Percentiles rank a stretch among this genome's conserved stretches.
phyloP scores from a whole-genome alignment of 2,329 filamentous ascomycete genomes.

The Paramyrothecium roridum region DNA sequence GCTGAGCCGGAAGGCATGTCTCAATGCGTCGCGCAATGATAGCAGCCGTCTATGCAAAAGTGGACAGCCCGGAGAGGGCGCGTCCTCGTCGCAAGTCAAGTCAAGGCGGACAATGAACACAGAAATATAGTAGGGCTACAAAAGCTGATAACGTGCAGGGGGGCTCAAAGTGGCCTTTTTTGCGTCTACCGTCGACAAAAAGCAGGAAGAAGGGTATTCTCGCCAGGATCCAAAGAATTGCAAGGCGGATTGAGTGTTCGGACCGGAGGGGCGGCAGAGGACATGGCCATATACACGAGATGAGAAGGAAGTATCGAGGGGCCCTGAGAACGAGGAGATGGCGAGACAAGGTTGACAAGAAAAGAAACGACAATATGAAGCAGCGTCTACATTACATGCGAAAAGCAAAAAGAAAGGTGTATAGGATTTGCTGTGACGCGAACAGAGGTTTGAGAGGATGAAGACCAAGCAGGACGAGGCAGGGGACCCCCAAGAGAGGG shows the following conservation, averaged over 20 bases:
- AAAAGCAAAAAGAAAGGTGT: no score
- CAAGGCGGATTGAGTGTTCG: not conserved
- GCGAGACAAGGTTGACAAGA: no score
- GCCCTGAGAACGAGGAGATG: not conserved
- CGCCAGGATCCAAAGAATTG: not conserved
- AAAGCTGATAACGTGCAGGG: not conserved
- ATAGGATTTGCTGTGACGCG: no score
- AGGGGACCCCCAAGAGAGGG: not conserved
- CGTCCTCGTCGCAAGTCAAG: not conserved
- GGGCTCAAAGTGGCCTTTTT: not conserved
- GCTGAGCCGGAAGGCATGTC: constrained; percentile 25
- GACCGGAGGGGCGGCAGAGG: not conserved
- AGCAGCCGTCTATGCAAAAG: constrained; percentile 12
- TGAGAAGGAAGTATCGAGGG: not conserved
- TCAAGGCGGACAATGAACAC: not conserved
- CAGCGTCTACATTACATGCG: no score
- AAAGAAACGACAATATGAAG: no score
- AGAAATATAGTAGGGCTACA: constrained; percentile 2
- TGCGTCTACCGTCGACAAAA: not conserved
- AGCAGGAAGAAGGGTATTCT: not conserved
- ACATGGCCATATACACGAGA: not conserved
- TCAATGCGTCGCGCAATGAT: constrained; percentile 5
- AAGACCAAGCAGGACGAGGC: no score
- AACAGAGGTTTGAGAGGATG: no score
- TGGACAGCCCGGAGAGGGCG: not conserved